phyloP scores from a whole-genome alignment of 106 monocot species.

The Dendrobium chrysotoxum region DNA sequence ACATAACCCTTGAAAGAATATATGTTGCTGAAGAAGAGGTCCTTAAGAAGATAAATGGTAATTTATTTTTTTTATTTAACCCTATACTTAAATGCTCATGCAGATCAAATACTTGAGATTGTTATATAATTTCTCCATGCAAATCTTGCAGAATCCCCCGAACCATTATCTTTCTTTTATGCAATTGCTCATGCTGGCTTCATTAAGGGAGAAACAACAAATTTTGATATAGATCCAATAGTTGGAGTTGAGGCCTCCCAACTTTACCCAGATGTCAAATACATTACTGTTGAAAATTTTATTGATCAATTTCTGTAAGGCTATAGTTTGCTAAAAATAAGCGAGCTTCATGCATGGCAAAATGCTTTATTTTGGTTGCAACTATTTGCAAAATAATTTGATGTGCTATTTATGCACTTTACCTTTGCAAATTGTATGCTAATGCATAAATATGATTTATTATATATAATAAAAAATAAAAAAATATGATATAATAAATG shows the following conservation, averaged over 20 bases:
- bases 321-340: neutral
- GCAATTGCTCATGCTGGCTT: slow-evolving; percentile 6
- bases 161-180: neutral
- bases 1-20: no score
- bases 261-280: slow-evolving; percentile 10
- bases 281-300: slow-evolving; percentile 11
- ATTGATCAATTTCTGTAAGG: slow-evolving; percentile 3
- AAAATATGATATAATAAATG: no score
- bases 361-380: no score
- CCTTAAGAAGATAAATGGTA: slow-evolving; percentile 9
- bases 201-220: slow-evolving; percentile 7
- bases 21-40: slow-evolving; percentile 10
- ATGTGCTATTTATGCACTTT: no score
- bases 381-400: no score
- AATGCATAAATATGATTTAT: no score
- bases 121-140: neutral
- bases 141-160: neutral
- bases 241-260: slow-evolving; percentile 14
- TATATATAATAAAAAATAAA: no score
- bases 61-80: neutral
- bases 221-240: slow-evolving; percentile 13
- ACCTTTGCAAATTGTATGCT: no score
- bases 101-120: neutral
- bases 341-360: no score
- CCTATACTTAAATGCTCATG: neutral